These are phyloP conservation scores for Syzygium aromaticum DNA, from an alignment of 345 rosid genomes.

Conservation along the genomic window DNA sequence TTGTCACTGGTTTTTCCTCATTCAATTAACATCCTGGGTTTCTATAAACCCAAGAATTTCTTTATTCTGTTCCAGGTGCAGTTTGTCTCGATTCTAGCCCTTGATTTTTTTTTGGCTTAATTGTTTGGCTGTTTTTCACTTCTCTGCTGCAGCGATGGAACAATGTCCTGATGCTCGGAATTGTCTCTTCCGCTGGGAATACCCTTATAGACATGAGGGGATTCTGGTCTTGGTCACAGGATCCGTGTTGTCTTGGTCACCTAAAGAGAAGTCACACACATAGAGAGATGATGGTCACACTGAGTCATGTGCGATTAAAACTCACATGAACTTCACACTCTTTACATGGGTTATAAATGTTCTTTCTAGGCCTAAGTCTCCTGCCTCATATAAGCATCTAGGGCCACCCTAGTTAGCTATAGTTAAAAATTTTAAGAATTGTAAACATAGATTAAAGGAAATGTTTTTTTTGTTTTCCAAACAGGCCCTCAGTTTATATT, in stretches of 20 bases:
- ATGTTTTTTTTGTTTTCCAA: background rate
- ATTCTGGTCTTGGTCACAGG: background rate
- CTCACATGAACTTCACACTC: background rate
- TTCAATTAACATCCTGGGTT: background rate
- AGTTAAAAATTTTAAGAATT: background rate
- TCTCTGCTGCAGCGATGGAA: background rate
- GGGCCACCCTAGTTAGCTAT: background rate
- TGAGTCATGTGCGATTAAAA: background rate
- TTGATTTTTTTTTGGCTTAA: background rate
- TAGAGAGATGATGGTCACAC: background rate
- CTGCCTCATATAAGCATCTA: background rate
- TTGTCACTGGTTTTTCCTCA: background rate
- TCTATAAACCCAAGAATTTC: background rate
- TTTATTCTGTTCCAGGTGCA: background rate
- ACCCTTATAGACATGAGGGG: background rate
- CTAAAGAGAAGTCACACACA: background rate
- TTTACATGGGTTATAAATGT: background rate
- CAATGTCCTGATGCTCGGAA: background rate
- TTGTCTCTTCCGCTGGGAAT: background rate
- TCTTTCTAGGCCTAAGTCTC: background rate
- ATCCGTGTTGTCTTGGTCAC: background rate
- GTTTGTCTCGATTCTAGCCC: background rate
- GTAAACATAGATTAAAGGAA: background rate
- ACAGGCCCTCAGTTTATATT: background rate
- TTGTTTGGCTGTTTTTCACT: background rate